A percentile compares a stretch with the other conserved stretches of the same genome.
Evolutionary conservation across 495 filamentous ascomycete genomes (phyloP).

Genomic region (Diplogelasinospora grovesii): DNA sequence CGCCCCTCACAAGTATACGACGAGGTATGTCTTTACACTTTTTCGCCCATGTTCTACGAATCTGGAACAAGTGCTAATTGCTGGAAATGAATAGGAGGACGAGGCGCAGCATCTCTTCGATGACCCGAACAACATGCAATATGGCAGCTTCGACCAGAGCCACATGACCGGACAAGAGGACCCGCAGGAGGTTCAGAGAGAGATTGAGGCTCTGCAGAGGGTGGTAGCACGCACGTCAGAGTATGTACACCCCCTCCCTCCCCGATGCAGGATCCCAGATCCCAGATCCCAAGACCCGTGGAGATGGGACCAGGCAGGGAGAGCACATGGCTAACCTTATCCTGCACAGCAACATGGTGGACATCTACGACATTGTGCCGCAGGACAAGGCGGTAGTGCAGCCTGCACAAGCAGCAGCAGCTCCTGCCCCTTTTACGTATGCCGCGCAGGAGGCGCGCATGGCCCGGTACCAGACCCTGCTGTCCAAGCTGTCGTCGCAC

Average conservation of each 20-base stretch:
- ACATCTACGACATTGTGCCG: conserved; percentile 53
- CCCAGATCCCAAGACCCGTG: conserved; percentile 4
- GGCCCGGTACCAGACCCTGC: conserved; percentile 45
- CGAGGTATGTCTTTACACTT: conserved; percentile 24
- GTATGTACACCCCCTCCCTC: conserved; percentile 29
- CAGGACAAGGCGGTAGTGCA: conserved; percentile 29
- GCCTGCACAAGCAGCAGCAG: conserved; percentile 18
- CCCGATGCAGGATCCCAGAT: not conserved
- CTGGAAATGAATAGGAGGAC: conserved; percentile 34
- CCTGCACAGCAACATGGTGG: conserved; percentile 45
- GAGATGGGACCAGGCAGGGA: conserved; percentile 5
- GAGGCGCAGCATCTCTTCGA: conserved; percentile 48
- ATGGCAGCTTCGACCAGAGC: conserved; percentile 48
- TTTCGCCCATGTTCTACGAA: not conserved
- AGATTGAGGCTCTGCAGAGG: conserved; percentile 50
- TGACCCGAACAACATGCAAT: conserved; percentile 45
- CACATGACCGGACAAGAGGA: conserved; percentile 45
- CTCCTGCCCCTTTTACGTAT: conserved; percentile 29
- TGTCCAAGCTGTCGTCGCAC: conserved; percentile 42
- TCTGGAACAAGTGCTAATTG: not conserved
- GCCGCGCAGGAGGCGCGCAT: conserved; percentile 40
- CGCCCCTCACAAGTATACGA: conserved; percentile 36
- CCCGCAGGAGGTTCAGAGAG: conserved; percentile 50
- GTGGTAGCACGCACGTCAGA: conserved; percentile 51
- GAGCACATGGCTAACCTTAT: conserved; percentile 23